Percentiles rank a stretch among this genome's conserved stretches.
Conservation (phyloP, 2,329 filamentous ascomycete genomes). For the Metarhizium anisopliae region DNA sequence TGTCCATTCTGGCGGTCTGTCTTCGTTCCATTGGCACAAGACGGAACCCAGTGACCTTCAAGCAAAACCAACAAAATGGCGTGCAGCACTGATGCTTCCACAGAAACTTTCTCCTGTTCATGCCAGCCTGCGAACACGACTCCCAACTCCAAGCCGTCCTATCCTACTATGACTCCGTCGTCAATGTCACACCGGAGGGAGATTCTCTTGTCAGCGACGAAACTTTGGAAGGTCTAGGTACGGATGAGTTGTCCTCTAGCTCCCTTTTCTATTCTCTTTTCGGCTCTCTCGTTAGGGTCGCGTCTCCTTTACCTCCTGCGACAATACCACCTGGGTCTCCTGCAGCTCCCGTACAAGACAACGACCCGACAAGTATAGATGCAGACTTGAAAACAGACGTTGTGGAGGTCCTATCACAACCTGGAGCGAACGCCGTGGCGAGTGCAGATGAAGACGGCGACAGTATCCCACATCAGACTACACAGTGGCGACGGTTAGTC, state of each 20-base stretch:
- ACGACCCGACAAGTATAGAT: neutral
- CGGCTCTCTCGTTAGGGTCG: constrained; percentile 65
- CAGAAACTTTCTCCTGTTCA: constrained; percentile 90
- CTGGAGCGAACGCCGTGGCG: constrained; percentile 6
- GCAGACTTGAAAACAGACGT: neutral
- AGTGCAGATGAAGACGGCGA: constrained; percentile 9
- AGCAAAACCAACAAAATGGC: neutral
- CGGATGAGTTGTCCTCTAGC: constrained; percentile 41
- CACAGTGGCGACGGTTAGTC: constrained; percentile 14
- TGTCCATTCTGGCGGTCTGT: neutral
- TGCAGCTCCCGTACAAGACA: neutral
- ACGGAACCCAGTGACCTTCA: neutral
- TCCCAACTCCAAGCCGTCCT: constrained; percentile 73
- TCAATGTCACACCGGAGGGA: constrained; percentile 86
- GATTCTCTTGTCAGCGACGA: constrained; percentile 90
- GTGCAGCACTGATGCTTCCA: constrained; percentile 6
- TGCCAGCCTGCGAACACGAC: constrained; percentile 54
- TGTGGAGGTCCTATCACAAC: constrained; percentile 6
- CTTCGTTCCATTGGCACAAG: neutral
- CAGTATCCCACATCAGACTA: constrained; percentile 14
- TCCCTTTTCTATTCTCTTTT: constrained; percentile 64
- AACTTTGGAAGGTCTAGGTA: constrained; percentile 90
- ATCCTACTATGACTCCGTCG: constrained; percentile 83
- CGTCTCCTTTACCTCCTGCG: constrained; percentile 35
- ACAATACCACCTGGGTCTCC: constrained; percentile 10